Conservation (phyloP, 2,329 filamentous ascomycete species). For the Fusarium humuli region DNA sequence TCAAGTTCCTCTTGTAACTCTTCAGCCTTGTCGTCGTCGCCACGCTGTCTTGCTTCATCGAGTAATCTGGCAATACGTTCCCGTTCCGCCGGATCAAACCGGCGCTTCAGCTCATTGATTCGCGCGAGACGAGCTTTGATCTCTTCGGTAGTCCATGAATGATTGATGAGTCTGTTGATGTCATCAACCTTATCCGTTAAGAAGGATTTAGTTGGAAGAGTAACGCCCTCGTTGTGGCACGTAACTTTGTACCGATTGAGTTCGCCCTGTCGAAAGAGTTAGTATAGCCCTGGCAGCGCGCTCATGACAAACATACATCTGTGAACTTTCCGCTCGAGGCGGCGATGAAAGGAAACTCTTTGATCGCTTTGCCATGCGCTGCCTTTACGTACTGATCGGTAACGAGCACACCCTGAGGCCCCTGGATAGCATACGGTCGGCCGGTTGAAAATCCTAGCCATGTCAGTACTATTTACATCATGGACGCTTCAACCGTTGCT, state of each 20-base stretch:
- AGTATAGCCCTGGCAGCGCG: background rate
- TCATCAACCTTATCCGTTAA: constrained; percentile 80
- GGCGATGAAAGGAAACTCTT: constrained; percentile 89
- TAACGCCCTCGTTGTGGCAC: constrained; percentile 76
- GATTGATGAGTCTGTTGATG: constrained; percentile 82
- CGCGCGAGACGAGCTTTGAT: constrained; percentile 82
- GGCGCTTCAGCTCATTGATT: constrained; percentile 74
- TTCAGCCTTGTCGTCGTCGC: constrained; percentile 68
- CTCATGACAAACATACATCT: constrained; percentile 67
- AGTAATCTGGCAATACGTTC: constrained; percentile 73
- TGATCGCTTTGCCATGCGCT: constrained; percentile 84
- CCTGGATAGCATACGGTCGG: constrained; percentile 85
- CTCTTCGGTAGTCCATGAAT: constrained; percentile 84
- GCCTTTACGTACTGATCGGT: constrained; percentile 88
- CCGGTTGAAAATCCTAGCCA: constrained; percentile 77
- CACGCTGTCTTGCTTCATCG: constrained; percentile 72
- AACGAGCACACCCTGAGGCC: constrained; percentile 79
- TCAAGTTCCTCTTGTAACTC: constrained; percentile 71
- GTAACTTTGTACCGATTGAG: constrained; percentile 83
- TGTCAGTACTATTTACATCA: constrained; percentile 36
- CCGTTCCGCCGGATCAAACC: constrained; percentile 75
- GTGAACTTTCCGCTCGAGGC: constrained; percentile 88
- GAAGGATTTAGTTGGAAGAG: constrained; percentile 77
- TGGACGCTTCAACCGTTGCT: constrained; percentile 20
- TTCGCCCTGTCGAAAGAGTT: constrained; percentile 69